Evolutionary conservation across 306 rosid species (phyloP).

Genomic region (Psophocarpus tetragonolobus): DNA sequence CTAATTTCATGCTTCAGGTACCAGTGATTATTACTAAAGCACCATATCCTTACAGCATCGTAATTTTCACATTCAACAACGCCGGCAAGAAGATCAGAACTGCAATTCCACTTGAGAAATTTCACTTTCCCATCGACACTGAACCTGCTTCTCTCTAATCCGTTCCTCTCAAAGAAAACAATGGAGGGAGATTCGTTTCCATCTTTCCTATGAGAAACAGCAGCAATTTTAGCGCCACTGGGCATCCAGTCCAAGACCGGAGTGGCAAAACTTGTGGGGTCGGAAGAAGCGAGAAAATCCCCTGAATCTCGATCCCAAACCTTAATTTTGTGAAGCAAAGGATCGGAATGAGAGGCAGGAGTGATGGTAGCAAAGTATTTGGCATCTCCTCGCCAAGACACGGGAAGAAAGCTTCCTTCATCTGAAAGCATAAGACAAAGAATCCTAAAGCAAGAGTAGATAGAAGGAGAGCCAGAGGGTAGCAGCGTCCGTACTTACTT

Average conservation of each 20-base stretch:
- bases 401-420: slow-evolving; percentile 47
- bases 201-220: slow-evolving; percentile 63
- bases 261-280: slow-evolving; percentile 62
- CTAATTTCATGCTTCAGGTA: slow-evolving; percentile 84
- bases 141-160: slow-evolving; percentile 81
- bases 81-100: slow-evolving; percentile 96
- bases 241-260: slow-evolving; percentile 94
- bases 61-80: slow-evolving; percentile 66
- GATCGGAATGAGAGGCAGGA: slow-evolving; percentile 36
- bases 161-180: slow-evolving; percentile 92
- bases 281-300: slow-evolving; percentile 69
- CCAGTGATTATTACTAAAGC: slow-evolving; percentile 92
- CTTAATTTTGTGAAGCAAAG: slow-evolving; percentile 59
- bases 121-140: slow-evolving; percentile 65
- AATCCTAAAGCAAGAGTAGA: slow-evolving; percentile 8
- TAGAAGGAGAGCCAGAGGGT: not conserved
- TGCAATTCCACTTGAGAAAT: slow-evolving; percentile 87
- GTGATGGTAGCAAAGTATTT: slow-evolving; percentile 75
- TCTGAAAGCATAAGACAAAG: slow-evolving; percentile 50
- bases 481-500: slow-evolving; percentile 95
- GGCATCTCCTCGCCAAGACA: slow-evolving; percentile 98
- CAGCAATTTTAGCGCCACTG: slow-evolving; percentile 92
- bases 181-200: slow-evolving; percentile 66
- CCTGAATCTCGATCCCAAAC: slow-evolving; percentile 95
- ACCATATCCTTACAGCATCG: slow-evolving; percentile 81